phyloP scores from a whole-genome alignment of 331 rosid species.

The Spiraea crenata region DNA sequence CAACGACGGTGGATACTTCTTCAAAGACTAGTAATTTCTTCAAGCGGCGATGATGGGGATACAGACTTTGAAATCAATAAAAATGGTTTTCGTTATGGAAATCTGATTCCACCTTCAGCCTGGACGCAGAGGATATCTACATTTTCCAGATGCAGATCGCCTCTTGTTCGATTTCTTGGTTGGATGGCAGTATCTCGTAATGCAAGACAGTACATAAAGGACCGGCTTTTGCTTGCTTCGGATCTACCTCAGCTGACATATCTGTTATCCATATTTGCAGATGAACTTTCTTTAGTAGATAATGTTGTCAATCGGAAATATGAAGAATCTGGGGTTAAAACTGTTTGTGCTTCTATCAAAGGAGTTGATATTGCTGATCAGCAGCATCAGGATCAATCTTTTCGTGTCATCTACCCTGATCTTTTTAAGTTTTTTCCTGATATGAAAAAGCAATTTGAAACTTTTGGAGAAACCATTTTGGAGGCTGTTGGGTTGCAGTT shows the following conservation, averaged over 20 bases:
- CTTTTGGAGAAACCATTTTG: conserved; percentile 76
- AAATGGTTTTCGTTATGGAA: conserved; percentile 52
- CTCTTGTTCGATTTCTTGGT: conserved; percentile 89
- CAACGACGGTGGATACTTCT: conserved; percentile 83
- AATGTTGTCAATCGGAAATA: conserved; percentile 46
- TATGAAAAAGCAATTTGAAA: conserved; percentile 71
- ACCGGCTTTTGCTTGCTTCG: conserved; percentile 71
- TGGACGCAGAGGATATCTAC: conserved; percentile 73
- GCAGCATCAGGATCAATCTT: conserved; percentile 43
- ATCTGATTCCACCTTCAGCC: conserved; percentile 83
- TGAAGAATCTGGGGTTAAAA: conserved; percentile 39
- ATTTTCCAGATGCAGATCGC: conserved; percentile 59
- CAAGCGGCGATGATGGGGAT: conserved; percentile 61
- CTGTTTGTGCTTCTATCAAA: conserved; percentile 31
- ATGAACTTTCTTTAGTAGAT: conserved; percentile 85
- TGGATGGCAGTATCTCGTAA: conserved; percentile 98
- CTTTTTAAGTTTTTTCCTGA: conserved; percentile 76
- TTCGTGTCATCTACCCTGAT: conserved; percentile 74
- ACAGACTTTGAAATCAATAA: conserved; percentile 44
- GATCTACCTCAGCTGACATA: conserved; percentile 70
- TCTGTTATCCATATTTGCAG: conserved; percentile 70
- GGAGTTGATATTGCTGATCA: conserved; percentile 43
- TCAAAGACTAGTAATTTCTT: conserved; percentile 70
- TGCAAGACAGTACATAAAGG: conserved; percentile 73
- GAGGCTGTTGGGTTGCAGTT: conserved; percentile 94